A percentile compares a stretch with the other conserved stretches of the same genome.
Conservation (phyloP, 2,329 filamentous ascomycete genomes). For the Gremmenia infestans region DNA sequence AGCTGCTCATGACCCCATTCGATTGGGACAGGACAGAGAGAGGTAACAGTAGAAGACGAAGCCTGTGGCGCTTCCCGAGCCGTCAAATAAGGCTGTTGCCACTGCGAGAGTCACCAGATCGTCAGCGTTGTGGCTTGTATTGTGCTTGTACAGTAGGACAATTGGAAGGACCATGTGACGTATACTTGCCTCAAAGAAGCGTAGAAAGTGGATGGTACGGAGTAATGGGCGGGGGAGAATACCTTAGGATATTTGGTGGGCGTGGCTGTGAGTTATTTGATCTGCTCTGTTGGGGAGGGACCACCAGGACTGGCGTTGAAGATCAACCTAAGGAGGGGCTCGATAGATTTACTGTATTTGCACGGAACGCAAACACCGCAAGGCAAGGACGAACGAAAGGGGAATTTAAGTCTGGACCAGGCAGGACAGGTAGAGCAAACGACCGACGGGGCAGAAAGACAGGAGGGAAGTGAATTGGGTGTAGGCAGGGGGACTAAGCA, state of each 20-base stretch:
- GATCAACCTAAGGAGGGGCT: no score
- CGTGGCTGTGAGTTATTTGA: background rate
- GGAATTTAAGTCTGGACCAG: background rate
- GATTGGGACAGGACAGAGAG: conserved; percentile 16
- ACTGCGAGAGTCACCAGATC: conserved; percentile 23
- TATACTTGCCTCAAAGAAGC: background rate
- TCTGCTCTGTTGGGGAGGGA: no score
- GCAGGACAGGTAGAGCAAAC: background rate
- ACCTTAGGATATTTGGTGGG: background rate
- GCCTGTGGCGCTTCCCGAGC: conserved; percentile 16
- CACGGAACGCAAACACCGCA: background rate
- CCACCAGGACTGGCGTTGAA: no score
- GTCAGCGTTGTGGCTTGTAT: conserved; percentile 24
- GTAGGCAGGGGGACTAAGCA: no score
- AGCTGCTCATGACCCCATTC: conserved; percentile 28
- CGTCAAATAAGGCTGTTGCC: conserved; percentile 16
- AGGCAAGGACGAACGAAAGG: background rate
- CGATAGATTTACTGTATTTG: no score
- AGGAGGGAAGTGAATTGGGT: background rate
- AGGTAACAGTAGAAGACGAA: conserved; percentile 13
- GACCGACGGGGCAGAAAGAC: background rate
- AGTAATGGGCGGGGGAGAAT: background rate
- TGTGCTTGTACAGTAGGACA: conserved; percentile 5
- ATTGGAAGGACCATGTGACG: conserved; percentile 16
- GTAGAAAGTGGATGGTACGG: background rate